Conservation (phyloP, 495 filamentous ascomycete genomes). For the Hypoxylon subgilvum region DNA sequence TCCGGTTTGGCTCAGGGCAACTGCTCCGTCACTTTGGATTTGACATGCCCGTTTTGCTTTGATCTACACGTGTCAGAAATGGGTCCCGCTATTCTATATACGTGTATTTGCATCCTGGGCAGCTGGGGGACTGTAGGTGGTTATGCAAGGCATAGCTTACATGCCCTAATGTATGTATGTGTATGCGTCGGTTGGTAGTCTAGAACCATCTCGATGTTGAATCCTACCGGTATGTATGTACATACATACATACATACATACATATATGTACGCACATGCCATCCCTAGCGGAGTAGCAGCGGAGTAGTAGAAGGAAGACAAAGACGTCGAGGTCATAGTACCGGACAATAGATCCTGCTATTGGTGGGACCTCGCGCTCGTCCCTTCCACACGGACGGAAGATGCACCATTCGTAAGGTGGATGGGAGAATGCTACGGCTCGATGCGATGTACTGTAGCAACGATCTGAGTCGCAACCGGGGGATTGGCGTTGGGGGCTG, state of each 20-base stretch:
- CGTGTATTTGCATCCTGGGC: neutral
- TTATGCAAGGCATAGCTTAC: too few relatives aligned
- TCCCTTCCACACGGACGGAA: constrained; percentile 9
- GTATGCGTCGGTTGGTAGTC: neutral
- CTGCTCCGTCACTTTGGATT: constrained; percentile 28
- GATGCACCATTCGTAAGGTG: neutral
- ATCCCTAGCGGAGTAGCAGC: neutral
- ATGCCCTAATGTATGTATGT: neutral
- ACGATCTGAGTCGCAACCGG: constrained; percentile 32
- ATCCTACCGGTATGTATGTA: neutral
- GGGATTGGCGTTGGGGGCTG: constrained; percentile 31
- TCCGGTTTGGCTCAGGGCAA: constrained; percentile 37
- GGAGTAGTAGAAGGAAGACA: neutral
- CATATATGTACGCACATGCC: neutral
- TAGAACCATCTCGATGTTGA: neutral
- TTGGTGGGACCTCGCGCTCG: constrained; percentile 10
- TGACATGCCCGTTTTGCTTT: constrained; percentile 32
- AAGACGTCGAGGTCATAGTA: too few relatives aligned
- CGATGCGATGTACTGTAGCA: constrained; percentile 25
- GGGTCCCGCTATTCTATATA: neutral
- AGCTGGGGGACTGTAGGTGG: too few relatives aligned
- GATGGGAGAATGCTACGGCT: constrained; percentile 1
- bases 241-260: neutral
- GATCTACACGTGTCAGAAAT: constrained; percentile 37
- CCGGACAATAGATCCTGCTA: too few relatives aligned